Conservation (phyloP, 2,329 filamentous ascomycete species). For the Arthrobotrys entomopaga region DNA sequence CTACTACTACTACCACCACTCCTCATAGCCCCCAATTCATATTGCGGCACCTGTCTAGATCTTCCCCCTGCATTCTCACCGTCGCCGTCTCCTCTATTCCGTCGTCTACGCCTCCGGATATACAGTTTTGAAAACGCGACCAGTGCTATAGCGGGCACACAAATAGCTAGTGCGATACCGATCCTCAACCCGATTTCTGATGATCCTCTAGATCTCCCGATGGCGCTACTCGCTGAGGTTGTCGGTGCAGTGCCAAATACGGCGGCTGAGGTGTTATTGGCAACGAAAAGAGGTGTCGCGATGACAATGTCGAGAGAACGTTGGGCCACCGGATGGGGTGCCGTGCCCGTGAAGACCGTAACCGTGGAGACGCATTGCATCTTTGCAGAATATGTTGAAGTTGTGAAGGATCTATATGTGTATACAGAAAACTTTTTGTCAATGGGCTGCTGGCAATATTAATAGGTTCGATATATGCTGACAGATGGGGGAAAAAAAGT, state of each 20-base stretch:
- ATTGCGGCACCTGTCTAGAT: neutral
- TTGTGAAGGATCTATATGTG: slow-evolving; percentile 3
- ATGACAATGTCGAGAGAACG: slow-evolving; percentile 2
- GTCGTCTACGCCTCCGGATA: neutral
- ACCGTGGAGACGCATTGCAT: slow-evolving; percentile 21
- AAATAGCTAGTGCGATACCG: slow-evolving; percentile 20
- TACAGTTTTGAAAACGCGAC: slow-evolving; percentile 5
- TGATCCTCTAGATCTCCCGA: neutral
- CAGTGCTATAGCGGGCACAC: slow-evolving; percentile 20
- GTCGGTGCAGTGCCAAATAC: neutral
- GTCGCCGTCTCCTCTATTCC: neutral
- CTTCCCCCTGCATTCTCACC: neutral
- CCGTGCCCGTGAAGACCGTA: neutral
- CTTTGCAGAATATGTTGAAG: neutral
- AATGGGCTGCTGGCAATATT: too few species aligned
- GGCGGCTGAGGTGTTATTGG: neutral
- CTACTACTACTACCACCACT: too few species aligned
- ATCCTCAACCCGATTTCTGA: slow-evolving; percentile 11
- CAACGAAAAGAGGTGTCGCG: slow-evolving; percentile 32
- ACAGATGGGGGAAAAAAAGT: too few species aligned
- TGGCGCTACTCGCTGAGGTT: neutral
- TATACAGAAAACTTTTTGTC: too few species aligned
- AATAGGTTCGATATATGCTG: too few species aligned
- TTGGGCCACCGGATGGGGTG: neutral
- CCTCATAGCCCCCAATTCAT: neutral